Percentiles rank a stretch among this genome's conserved stretches.
Conservation (phyloP, 805 yeast species). For the Metschnikowia shivogae region DNA sequence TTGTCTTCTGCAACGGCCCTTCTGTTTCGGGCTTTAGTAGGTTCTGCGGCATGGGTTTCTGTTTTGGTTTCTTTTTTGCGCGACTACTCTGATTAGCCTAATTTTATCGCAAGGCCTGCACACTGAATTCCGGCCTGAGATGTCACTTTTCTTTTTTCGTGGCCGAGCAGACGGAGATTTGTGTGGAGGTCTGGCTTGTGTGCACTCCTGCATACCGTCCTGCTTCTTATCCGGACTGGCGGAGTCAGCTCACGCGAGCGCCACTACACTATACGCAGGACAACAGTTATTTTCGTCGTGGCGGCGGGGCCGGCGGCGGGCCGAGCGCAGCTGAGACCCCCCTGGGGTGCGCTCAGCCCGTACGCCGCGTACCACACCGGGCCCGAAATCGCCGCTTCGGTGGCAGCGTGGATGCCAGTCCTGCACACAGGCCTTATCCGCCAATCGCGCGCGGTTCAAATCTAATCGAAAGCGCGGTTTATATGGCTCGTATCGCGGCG, state of each 20-base stretch:
- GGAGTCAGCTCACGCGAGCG: conserved; percentile 1
- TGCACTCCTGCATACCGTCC: too few relatives aligned
- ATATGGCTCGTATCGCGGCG: background rate
- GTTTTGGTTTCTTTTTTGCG: conserved; percentile 4
- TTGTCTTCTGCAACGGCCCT: background rate
- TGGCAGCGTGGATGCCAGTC: background rate
- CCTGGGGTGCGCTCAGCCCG: too few relatives aligned
- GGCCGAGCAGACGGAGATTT: background rate
- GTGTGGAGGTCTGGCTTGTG: background rate
- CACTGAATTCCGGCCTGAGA: background rate
- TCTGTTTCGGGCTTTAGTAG: background rate
- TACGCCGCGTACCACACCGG: too few relatives aligned
- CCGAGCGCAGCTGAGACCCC: too few relatives aligned
- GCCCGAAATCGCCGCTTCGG: background rate
- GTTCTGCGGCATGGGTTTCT: conserved; percentile 2
- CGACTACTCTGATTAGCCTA: conserved; percentile 1
- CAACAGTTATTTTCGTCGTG: background rate
- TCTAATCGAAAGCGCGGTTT: background rate
- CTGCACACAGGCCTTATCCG: conserved; percentile 1
- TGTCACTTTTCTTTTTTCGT: background rate
- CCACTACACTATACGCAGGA: background rate
- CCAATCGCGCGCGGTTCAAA: conserved; percentile 2
- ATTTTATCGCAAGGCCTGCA: background rate
- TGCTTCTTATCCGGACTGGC: background rate
- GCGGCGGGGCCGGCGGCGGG: too few relatives aligned